Evolutionary conservation across 352 stramenopile species (phyloP), one percentile per base, ranked within the genome.

Genomic region (Phytopythium aichiense): DNA sequence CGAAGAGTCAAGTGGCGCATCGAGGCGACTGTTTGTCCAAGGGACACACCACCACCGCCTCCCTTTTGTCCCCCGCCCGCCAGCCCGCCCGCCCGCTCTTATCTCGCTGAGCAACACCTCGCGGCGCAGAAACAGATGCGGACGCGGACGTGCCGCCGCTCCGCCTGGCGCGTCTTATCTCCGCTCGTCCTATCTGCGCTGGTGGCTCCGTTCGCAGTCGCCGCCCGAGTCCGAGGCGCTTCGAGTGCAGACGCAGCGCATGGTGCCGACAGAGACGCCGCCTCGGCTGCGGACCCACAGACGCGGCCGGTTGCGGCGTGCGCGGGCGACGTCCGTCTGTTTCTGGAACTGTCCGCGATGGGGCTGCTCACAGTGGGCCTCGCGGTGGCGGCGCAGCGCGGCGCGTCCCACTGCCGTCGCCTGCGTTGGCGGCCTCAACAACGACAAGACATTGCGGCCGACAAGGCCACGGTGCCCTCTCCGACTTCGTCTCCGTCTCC

Each of bases 261-360:
- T 8, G 42, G 12, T 1, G 31, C 33, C 16, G 31, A 23, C 56
- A 57, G 51, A 45, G 50, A 23, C n/a, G 31, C 18, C 7, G 20
- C 25, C 8, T 25, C 28, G 1, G 53, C 60, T 7, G 58, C 64
- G 18, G 53, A 64, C 25, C 46, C 46, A 52, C 46, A 35, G 46
- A 28, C 22, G 22, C 22, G 22, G 23, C 65, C 70, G 62, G 65
- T 72, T 60, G 54, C 54, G 54, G 35, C 54, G 38, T 60, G 54
- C 54, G 25, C 35, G 13, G 54, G 40, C 54, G 54, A 50, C 54
- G 54, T 48, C 23, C 33, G 37, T 33, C 54, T 60, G 54, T 60
- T 60, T 48, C 54, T 60, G 37, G 54, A 60, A 35, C 38, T 60
- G n/a, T 60, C 54, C 7, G 54, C 31, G 8, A 33, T 60, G 22